phyloP scores from a whole-genome alignment of 768 basidiomycete species.

The Mycena filopes region DNA sequence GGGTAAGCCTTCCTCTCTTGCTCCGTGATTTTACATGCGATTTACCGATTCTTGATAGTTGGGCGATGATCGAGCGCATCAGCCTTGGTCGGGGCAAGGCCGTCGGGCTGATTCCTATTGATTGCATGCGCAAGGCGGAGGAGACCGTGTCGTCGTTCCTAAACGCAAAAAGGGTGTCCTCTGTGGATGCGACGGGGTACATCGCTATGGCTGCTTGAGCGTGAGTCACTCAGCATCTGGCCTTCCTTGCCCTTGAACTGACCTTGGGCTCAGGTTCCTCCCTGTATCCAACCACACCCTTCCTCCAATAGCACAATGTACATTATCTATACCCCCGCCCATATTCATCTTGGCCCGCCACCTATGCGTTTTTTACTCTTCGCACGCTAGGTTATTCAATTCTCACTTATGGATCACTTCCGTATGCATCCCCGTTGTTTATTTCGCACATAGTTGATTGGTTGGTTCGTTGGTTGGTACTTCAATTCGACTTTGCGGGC shows the following conservation, averaged over 20 bases:
- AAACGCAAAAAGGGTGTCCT: constrained; percentile 59
- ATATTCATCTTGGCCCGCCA: not conserved
- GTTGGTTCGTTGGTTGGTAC: too few species aligned
- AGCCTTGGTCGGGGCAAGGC: constrained; percentile 39
- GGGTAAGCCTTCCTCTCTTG: constrained; percentile 48
- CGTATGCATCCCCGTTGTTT: too few species aligned
- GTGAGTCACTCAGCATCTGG: not conserved
- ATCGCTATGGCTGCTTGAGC: constrained; percentile 24
- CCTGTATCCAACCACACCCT: not conserved
- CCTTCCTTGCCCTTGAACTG: too few species aligned
- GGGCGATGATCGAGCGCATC: constrained; percentile 69
- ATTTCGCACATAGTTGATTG: too few species aligned
- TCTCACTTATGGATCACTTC: not conserved
- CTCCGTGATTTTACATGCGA: too few species aligned
- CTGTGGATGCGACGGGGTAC: constrained; percentile 36
- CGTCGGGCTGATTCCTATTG: constrained; percentile 73
- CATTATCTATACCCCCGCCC: not conserved
- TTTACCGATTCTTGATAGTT: too few species aligned
- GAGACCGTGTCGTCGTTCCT: constrained; percentile 62
- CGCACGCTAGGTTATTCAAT: not conserved
- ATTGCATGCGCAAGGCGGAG: constrained; percentile 65
- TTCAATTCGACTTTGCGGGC: too few species aligned
- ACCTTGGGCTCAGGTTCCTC: not conserved
- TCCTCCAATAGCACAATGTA: not conserved
- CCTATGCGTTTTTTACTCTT: not conserved